Evolutionary conservation across 2,329 filamentous ascomycete species (phyloP).

Genomic region (Botrytis elliptica): DNA sequence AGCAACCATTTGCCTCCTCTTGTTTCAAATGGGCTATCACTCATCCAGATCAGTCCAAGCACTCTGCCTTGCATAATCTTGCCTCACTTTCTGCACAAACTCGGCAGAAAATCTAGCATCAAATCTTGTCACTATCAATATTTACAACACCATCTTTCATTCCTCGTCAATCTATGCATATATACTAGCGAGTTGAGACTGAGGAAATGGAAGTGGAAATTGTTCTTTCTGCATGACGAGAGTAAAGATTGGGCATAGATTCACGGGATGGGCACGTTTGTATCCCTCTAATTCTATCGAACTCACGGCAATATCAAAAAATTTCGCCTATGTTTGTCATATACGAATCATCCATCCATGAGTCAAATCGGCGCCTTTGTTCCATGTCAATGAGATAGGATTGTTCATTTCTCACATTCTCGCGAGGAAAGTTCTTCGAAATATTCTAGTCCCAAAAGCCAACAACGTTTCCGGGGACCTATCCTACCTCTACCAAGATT

Average conservation of each 20-base stretch:
- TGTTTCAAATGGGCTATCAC: neutral
- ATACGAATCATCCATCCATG: neutral
- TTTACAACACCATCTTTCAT: neutral
- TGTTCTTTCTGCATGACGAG: neutral
- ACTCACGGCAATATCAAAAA: neutral
- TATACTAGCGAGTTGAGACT: neutral
- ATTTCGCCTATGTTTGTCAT: neutral
- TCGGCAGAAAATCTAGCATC: neutral
- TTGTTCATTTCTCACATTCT: neutral
- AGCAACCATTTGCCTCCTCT: neutral
- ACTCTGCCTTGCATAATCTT: neutral
- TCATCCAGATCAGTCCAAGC: neutral
- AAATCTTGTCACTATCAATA: neutral
- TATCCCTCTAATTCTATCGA: neutral
- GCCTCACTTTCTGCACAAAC: neutral
- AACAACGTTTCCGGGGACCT: neutral
- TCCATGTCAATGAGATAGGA: neutral
- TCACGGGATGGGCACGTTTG: neutral
- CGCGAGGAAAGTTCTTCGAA: neutral
- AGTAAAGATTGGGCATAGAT: neutral
- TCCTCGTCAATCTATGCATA: neutral
- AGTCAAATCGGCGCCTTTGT: neutral
- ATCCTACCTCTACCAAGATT: neutral
- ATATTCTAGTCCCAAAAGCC: neutral
- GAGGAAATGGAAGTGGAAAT: neutral